Evolutionary conservation across 2,329 filamentous ascomycete species (phyloP), one percentile per base, ranked within the genome.

Genomic region (Trichoderma sp.): DNA sequence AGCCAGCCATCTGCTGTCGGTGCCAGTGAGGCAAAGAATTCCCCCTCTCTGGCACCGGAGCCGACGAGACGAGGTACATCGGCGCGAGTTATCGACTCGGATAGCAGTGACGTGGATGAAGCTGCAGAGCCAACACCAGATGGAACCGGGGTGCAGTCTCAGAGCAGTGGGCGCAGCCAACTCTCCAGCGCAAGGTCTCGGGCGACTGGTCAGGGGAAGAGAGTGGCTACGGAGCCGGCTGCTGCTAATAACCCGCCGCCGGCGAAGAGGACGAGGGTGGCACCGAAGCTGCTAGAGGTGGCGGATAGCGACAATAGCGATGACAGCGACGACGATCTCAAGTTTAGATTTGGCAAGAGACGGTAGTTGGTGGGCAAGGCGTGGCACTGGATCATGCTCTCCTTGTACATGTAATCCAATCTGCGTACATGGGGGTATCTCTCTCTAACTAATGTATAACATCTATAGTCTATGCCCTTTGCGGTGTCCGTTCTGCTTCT

Each of bases 281-380:
- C 77, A 3, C 80, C 82, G 17, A 81, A 80, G 71, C 78, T 80
- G 7, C 73, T 80, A 1, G 80, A 79, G 63, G 75, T 80, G 47
- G 76, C 76, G 5, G 82, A 83, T 71, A 83, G 81, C 58, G 85
- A 84, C 13, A 82, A 88, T 39, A 88, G 86, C 58, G 85, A 84
- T 12, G 83, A 88, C 43, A 88, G 86, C 73, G 87, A 89, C 58
- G 87, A 89, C 71, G 87, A 85, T 75, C 81, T 88, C 65, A 85
- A 85, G 74, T 90, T 90, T 76, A 82, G 83, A 68, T 90, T 89
- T 76, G 84, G 86, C 34, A 85, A 84, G 77, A 82, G 87, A 76
- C 82, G 82, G 76, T 85, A 77, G 58, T 34, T 66, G 23, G 39
- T 34, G 9, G 20, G 5, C 20, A 20, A 17, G n/a, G 57, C 20